Evolutionary conservation across 2,329 filamentous ascomycete species (phyloP), one percentile per base, ranked within the genome.

Genomic region (Lasiodiplodia sp.): DNA sequence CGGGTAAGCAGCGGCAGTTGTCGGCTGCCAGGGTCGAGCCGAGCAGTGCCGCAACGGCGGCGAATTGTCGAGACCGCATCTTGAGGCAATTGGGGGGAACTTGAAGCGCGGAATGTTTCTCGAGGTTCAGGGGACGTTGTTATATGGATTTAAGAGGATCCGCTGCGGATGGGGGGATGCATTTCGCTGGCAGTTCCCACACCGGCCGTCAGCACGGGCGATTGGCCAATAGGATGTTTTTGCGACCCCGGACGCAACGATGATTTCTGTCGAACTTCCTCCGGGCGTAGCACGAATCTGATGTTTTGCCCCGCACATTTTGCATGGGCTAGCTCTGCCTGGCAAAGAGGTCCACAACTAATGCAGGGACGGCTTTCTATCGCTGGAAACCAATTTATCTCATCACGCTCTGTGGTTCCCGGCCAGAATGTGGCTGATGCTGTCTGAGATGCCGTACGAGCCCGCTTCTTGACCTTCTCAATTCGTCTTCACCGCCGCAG

Each of bases 1-100:
- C 81, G 2, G 84, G 85, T 55, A 82, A 82, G 2, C 83, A 78
- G 74, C 86, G 87, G 77, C 85, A 87, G 16, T 47, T 38, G 23
- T 47, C n/a, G 11, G 56, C 10, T 16, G 12, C 56, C 34, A 37
- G 18, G 12, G 58, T 40, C 18, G 23, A 10, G 7, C 58, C 12
- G n/a, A 62, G 14, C 10, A 62, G n/a, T 4, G 58, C 40, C 40
- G 40, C 34, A 14, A 23, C 40, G 14, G 38, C 40, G 31, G 31
- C 16, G 49, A 3, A 14, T 18, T 14, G 21, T 3, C 31, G 40
- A 23, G 34, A n/a, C 37, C n/a, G 44, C 44, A 47, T 47, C 3
- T 47, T 10, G 44, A 47, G 31, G 31, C 31, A 21, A 10, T 47
- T 23, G 23, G 23, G 23, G 44, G 16, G 31, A 44, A n/a, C 3